Evolutionary conservation across 345 rosid species (phyloP), one percentile per base, ranked within the genome.

Genomic region (Syzygium jambos): DNA sequence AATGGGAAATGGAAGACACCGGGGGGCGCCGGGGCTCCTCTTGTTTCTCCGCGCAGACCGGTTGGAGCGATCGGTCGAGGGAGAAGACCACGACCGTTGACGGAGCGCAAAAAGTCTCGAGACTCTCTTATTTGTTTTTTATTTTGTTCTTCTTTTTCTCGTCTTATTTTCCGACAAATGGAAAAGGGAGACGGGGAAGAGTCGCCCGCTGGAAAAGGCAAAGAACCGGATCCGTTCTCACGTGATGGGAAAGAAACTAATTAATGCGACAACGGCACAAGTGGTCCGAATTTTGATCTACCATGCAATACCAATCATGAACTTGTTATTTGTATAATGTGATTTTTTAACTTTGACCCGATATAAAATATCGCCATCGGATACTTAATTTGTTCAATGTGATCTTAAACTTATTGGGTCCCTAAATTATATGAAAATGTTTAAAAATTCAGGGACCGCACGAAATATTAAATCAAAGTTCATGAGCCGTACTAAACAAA

Each of bases 261-360:
- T 27, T 56, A 41, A 41, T 4, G 43, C 43, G 43, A 41, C 4
- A 41, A 41, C 43, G 43, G 5, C 43, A 41, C 43, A 4, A 41
- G 5, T 41, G 5, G 43, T 27, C 61, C 61, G 5, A 23, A 10
- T 57, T 57, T 57, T 57, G 0, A 57, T 10, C 46, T 43, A 6
- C 46, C 1, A 6, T 43, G 7, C 46, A 43, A 5, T 43, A 43
- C 6, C 46, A 1, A 5, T 43, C 46, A 6, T 43, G 46, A 43
- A 5, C 46, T 56, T 56, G 9, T 56, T 23, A 56, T 56, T 23
- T 56, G 2, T 1, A 27, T 9, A 56, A 56, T 4, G 13, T 6
- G 10, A n/a, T 27, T 13, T 0, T 4, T 23, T 11, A 57, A 0
- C 25, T 57, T 57, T 57, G 0, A 57, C 6, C 2, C 13, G 11